Base-by-base conservation (phyloP, 441 rosid genomes). In the Melastoma candidum region DNA sequence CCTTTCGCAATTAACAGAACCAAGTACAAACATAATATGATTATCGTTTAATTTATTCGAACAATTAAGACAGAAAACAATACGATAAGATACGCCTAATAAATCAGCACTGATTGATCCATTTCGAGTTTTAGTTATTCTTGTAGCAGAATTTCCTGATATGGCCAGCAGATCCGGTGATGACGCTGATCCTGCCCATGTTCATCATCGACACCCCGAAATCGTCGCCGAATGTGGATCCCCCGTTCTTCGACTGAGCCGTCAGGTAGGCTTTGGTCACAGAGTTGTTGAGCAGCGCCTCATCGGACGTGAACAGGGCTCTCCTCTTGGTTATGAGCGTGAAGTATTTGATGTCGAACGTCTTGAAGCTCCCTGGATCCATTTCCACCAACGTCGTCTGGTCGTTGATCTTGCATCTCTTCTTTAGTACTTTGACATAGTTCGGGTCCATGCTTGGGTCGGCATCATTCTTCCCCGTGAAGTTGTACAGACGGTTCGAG, bases 331-430 rank as follows among this genome's bases (percentile, higher is more conserved):
- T 51, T 24, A 83, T 82, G 1, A 63, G 27, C 3, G 61, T 60
- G 67, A 61, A 83, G 65, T 81, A 81, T 62, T 69, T 65, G 44
- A 64, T 59, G 36, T 83, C 85, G 9, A 83, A 81, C 11, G 60
- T 58, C 54, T 57, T 72, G 69, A 47, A 60, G 68, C 82, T 83
- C 2, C 82, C 80, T 2, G 85, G 92, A 44, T 81, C 87, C 92
- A 83, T 78, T 24, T 69, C 77, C 1, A 66, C 63, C 1, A 61
- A 0, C 0, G 73, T 60, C n/a, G 22, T 75, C n/a, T 22, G 7
- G 63, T 72, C 76, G 32, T 57, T 66, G 0, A 76, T 75, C 51
- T 63, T 72, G 65, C 87, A 81, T 39, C 52, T 73, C 44, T 41
- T 59, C 75, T 74, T 81, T 66, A 79, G 46, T 45, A 39, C 2